Base-by-base conservation (phyloP, 257 asterid genomes). In the Plantago ovata region DNA sequence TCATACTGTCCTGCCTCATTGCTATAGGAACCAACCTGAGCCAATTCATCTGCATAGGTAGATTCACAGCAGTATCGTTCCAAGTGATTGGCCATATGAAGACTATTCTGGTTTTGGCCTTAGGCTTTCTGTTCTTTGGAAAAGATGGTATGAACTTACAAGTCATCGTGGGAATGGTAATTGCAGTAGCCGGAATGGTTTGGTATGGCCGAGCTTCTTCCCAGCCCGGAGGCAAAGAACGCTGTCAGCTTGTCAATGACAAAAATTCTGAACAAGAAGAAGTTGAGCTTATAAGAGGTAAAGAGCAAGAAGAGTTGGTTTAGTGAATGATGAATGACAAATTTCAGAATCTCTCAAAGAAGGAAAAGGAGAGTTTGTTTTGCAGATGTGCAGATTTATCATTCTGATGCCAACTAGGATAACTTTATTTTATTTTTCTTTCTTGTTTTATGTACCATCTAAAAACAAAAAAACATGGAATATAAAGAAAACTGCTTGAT, bases 81-180 rank as follows among this genome's bases (percentile, higher is more conserved):
- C 95, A 85, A 75, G 96, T 88, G 45, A 76, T 88, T 22, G 96
- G 95, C 45, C 95, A 88, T 61, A 83, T 85, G 90, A 85, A 88
- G 81, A 83, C 95, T 38, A 77, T 85, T 49, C 81, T 88, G 21
- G 89, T 85, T 58, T 65, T 85, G 69, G 70, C 67, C n/a, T 56
- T 88, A 63, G 95, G 96, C 15, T 88, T 85, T 68, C 44, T 81
- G n/a, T 79, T 85, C 73, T 85, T 85, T 13, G 95, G 90, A 13
- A 81, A 79, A 70, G 95, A 83, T 71, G 94, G 94, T 10, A 67
- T 83, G 24, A 83, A 79, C 68, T 61, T 77, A 14, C 90, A 85
- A 5, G 93, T 83, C 36, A 69, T 88, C 11, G 54, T 88, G 7
- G 95, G 95, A 16, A 81, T 88, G 94, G 28, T 72, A 20, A 46